Percentiles rank a stretch among this genome's conserved stretches.
These are phyloP conservation scores for Claviceps citrina DNA, from an alignment of 2,329 filamentous ascomycete genomes.

Conservation along the genomic window DNA sequence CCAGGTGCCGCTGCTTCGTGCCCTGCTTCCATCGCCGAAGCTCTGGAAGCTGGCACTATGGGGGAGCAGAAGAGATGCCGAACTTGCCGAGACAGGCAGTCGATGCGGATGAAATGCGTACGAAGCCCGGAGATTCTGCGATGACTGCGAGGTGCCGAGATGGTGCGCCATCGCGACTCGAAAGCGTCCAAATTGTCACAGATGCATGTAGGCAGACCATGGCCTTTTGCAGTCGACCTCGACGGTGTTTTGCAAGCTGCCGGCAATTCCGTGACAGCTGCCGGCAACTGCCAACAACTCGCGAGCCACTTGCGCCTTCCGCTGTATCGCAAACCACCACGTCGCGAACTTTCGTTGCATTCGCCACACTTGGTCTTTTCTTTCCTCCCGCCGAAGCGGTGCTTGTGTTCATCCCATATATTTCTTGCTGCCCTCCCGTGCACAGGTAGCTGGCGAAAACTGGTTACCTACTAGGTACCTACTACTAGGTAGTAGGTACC, in stretches of 20 bases:
- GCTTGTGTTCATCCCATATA: neutral
- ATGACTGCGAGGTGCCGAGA: constrained; percentile 7
- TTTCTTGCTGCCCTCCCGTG: neutral
- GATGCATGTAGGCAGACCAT: neutral
- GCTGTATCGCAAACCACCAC: neutral
- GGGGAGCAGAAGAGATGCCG: constrained; percentile 12
- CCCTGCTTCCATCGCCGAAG: constrained; percentile 9
- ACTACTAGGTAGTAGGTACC: too few species aligned
- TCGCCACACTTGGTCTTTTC: too few species aligned
- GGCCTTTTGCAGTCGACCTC: too few species aligned
- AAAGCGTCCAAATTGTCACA: neutral
- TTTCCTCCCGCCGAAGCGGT: neutral
- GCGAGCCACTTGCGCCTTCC: neutral
- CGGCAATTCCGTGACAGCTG: constrained; percentile 1
- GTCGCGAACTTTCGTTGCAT: too few species aligned
- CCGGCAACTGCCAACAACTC: constrained; percentile 1
- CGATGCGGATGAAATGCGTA: constrained; percentile 7
- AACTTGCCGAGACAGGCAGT: constrained; percentile 14
- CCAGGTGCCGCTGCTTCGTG: constrained; percentile 39
- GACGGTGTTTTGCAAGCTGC: neutral
- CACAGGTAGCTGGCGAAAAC: neutral
- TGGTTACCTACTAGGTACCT: too few species aligned
- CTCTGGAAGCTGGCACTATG: constrained; percentile 14
- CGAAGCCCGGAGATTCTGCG: constrained; percentile 9
- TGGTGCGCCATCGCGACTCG: constrained; percentile 13